These are phyloP conservation scores for Stachybotrys chartarum DNA, from an alignment of 2,329 filamentous ascomycete species.

Conservation along the genomic window DNA sequence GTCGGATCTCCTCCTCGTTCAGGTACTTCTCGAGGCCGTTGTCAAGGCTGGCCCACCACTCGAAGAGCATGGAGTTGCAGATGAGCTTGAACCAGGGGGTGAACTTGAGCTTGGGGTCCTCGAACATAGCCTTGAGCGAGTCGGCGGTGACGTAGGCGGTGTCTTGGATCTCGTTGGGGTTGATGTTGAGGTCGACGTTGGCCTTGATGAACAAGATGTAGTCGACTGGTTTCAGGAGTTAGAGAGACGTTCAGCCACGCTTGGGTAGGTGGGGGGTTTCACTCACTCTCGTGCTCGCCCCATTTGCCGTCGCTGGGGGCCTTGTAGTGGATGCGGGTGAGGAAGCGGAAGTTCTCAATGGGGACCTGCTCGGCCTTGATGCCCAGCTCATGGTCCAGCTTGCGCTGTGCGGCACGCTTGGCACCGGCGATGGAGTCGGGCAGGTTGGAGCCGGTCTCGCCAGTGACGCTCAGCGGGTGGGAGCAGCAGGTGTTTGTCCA, in stretches of 20 bases:
- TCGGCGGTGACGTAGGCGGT: slow-evolving; percentile 77
- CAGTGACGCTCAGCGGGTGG: slow-evolving; percentile 84
- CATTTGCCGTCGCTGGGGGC: slow-evolving; percentile 95
- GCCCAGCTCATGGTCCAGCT: slow-evolving; percentile 89
- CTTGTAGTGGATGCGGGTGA: slow-evolving; percentile 97
- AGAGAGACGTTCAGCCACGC: not conserved
- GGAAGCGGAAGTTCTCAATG: slow-evolving; percentile 82
- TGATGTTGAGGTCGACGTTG: slow-evolving; percentile 75
- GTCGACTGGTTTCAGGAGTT: slow-evolving; percentile 56
- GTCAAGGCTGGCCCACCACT: slow-evolving; percentile 91
- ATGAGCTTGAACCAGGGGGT: slow-evolving; percentile 99
- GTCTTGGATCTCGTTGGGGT: slow-evolving; percentile 82
- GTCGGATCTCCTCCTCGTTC: slow-evolving; percentile 78
- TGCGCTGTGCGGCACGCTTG: slow-evolving; percentile 86
- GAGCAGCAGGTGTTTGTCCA: slow-evolving; percentile 99
- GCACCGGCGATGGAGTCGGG: slow-evolving; percentile 76
- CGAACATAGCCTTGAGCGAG: slow-evolving; percentile 78
- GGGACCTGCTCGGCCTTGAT: slow-evolving; percentile 87
- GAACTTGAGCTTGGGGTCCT: slow-evolving; percentile 73
- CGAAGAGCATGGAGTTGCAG: slow-evolving; percentile 93
- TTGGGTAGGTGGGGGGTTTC: not conserved
- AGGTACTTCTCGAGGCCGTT: slow-evolving; percentile 75
- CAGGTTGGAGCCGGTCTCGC: slow-evolving; percentile 80
- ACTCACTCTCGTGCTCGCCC: slow-evolving; percentile 96
- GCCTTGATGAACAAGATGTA: slow-evolving; percentile 98